Conservation (phyloP, 768 basidiomycete species). For the Serendipita indica region DNA sequence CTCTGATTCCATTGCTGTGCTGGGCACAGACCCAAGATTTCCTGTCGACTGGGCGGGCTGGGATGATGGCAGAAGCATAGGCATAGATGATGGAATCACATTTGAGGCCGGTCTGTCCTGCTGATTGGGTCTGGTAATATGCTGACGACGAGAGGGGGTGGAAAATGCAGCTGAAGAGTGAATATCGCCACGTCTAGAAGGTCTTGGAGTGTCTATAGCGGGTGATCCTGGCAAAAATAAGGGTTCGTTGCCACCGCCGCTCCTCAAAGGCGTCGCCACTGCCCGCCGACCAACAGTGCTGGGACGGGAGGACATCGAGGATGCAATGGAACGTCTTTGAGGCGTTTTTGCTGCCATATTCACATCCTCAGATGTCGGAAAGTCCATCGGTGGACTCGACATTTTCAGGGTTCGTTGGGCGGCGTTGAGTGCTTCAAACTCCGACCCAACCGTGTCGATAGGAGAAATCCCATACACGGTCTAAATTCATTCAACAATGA, state of each 20-base stretch:
- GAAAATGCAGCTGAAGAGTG: slow-evolving; percentile 58
- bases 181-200: slow-evolving; percentile 75
- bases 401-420: neutral
- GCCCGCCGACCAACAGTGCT: neutral
- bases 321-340: neutral
- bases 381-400: slow-evolving; percentile 36
- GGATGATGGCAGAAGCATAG: slow-evolving; percentile 37
- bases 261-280: slow-evolving; percentile 21
- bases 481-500: no score
- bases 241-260: slow-evolving; percentile 25
- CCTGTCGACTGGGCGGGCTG: slow-evolving; percentile 22
- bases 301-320: neutral
- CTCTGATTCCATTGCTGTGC: slow-evolving; percentile 49
- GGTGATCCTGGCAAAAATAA: slow-evolving; percentile 44
- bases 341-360: slow-evolving; percentile 28
- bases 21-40: slow-evolving; percentile 42
- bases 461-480: neutral
- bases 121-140: slow-evolving; percentile 26
- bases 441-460: neutral
- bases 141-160: slow-evolving; percentile 30
- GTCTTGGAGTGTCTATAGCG: slow-evolving; percentile 43
- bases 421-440: neutral
- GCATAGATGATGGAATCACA: slow-evolving; percentile 47
- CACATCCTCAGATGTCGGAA: slow-evolving; percentile 46
- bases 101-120: slow-evolving; percentile 23